These are phyloP conservation scores for Kwoniella dejecticola DNA, from an alignment of 768 basidiomycete genomes.

Conservation along the genomic window DNA sequence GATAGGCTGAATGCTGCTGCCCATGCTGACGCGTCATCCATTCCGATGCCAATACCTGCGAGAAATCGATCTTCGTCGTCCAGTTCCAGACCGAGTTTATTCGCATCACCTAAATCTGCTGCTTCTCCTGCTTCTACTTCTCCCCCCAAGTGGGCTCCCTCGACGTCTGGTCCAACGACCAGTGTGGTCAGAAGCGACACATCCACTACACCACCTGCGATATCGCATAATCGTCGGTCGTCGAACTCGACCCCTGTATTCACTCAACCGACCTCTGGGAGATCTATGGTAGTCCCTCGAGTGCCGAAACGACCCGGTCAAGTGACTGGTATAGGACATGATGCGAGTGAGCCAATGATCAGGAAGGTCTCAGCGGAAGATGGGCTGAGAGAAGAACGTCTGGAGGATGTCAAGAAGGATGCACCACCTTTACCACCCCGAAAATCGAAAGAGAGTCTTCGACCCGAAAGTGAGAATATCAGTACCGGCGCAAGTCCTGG, in stretches of 20 bases:
- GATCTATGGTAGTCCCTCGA: slow-evolving; percentile 50
- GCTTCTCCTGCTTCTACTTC: slow-evolving; percentile 14
- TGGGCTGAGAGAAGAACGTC: slow-evolving; percentile 7
- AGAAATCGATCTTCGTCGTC: slow-evolving; percentile 16
- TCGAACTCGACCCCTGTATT: slow-evolving; percentile 28
- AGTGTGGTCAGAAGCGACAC: slow-evolving; percentile 11
- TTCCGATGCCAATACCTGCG: slow-evolving; percentile 2
- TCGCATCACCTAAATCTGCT: slow-evolving; percentile 15
- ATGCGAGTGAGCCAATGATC: slow-evolving; percentile 24
- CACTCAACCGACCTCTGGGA: slow-evolving; percentile 38
- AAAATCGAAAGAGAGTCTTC: background rate
- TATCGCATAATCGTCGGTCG: background rate
- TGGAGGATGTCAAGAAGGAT: background rate
- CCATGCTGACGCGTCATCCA: slow-evolving; percentile 13
- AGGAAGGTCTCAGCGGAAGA: slow-evolving; percentile 26
- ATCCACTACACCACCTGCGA: background rate
- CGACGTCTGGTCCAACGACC: slow-evolving; percentile 20
- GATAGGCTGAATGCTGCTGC: slow-evolving; percentile 48
- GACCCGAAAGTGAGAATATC: background rate
- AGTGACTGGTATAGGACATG: slow-evolving; percentile 43
- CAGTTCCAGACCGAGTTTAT: slow-evolving; percentile 4
- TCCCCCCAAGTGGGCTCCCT: slow-evolving; percentile 14
- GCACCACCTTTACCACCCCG: slow-evolving; percentile 5
- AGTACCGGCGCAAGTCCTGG: background rate
- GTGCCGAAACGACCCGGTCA: slow-evolving; percentile 51